Evolutionary conservation across 495 filamentous ascomycete genomes (phyloP).

Genomic region (Neurospora sp.): DNA sequence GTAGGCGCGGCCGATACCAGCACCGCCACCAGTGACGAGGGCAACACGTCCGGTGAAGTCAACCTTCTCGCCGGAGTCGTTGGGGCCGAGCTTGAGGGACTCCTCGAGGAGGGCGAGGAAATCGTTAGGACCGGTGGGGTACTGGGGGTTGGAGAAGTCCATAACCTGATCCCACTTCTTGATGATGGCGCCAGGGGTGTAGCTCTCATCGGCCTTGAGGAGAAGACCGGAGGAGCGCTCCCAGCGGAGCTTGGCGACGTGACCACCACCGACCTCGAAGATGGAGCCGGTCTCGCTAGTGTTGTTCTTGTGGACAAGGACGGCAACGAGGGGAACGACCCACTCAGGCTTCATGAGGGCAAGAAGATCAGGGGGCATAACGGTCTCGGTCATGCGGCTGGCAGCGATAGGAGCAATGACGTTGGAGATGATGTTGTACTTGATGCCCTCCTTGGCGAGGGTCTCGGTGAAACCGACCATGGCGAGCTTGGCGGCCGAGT

Average conservation of each 20-base stretch:
- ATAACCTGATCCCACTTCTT: constrained; percentile 80
- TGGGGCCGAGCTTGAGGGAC: constrained; percentile 67
- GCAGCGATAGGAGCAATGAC: constrained; percentile 95
- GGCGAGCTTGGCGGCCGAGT: constrained; percentile 92
- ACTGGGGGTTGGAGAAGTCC: constrained; percentile 76
- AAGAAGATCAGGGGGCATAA: constrained; percentile 93
- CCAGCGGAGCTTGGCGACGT: constrained; percentile 90
- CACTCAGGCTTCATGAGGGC: constrained; percentile 87
- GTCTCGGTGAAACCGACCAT: constrained; percentile 98
- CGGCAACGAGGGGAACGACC: constrained; percentile 89
- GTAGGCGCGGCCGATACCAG: constrained; percentile 87
- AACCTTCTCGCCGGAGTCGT: constrained; percentile 63
- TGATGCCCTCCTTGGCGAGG: constrained; percentile 90
- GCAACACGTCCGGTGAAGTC: constrained; percentile 88
- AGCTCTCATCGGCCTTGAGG: constrained; percentile 76
- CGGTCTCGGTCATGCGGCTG: constrained; percentile 91
- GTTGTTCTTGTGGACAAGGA: constrained; percentile 83
- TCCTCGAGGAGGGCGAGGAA: constrained; percentile 83
- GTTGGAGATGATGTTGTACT: constrained; percentile 97
- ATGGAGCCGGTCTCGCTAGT: constrained; percentile 75
- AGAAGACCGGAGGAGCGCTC: constrained; percentile 87
- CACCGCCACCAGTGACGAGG: constrained; percentile 86
- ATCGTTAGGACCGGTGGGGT: constrained; percentile 81
- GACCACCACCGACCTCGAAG: constrained; percentile 89
- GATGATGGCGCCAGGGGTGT: constrained; percentile 81